Conservation (phyloP, 805 yeast species). For the Myxozyma udenii region DNA sequence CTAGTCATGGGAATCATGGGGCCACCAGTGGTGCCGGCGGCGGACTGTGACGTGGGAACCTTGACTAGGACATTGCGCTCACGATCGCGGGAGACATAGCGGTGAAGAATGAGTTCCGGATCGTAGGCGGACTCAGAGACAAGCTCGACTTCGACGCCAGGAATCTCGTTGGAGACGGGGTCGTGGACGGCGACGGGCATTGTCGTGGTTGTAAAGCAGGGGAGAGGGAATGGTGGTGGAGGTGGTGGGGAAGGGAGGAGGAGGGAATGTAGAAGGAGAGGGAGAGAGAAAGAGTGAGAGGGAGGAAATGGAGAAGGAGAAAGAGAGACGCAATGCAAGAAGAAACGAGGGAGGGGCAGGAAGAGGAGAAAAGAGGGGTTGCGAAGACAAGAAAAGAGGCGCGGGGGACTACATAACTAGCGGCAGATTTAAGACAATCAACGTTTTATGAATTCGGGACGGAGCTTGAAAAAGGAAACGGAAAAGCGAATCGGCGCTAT, state of each 20-base stretch:
- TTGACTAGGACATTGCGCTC: conserved; percentile 1
- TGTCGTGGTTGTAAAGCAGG: neutral
- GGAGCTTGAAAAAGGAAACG: too few relatives aligned
- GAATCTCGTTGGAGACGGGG: conserved; percentile 6
- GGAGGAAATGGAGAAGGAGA: too few relatives aligned
- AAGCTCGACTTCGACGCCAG: conserved; percentile 17
- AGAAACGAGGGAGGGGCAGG: too few relatives aligned
- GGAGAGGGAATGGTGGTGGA: neutral
- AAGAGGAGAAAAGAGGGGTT: too few relatives aligned
- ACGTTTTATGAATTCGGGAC: too few relatives aligned
- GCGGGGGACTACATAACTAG: too few relatives aligned
- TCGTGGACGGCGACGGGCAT: conserved; percentile 23
- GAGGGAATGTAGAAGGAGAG: too few relatives aligned
- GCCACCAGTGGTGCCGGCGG: neutral
- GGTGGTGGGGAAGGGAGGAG: neutral
- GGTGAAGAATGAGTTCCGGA: conserved; percentile 22
- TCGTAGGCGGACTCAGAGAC: conserved; percentile 19
- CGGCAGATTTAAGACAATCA: too few relatives aligned
- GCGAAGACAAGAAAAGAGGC: too few relatives aligned
- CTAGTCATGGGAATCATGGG: neutral
- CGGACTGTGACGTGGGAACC: conserved; percentile 6
- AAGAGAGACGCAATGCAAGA: too few relatives aligned
- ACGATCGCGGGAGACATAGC: conserved; percentile 14
- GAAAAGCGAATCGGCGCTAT: too few relatives aligned
- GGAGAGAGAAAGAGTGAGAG: too few relatives aligned